Evolutionary conservation across 352 stramenopile genomes (phyloP), one percentile per base, ranked within the genome.

Genomic region (Phytophthora aleatoria): DNA sequence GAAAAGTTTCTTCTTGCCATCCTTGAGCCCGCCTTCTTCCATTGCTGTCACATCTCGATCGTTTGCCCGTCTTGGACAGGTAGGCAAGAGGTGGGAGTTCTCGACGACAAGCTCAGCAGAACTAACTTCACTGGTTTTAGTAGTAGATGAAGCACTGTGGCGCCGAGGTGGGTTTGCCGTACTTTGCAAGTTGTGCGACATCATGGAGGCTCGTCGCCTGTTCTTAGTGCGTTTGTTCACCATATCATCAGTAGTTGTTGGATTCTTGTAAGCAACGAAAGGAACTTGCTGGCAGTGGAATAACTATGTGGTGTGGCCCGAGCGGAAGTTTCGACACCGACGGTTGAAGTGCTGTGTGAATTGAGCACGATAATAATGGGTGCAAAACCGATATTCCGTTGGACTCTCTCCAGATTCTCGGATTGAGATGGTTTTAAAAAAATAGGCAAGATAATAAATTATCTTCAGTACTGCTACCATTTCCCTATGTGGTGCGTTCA

Each of bases 161-260:
- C 67, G 49, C 31, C 64, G 65, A 43, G 2, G 41, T 26, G 31
- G 45, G 5, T 49, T 48, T 31, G 13, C 24, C 28, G 15, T 2
- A 44, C 10, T 56, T 15, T 74, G 61, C 2, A 60, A 5, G 31
- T 58, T 68, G 28, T 16, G 47, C 0, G 50, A 20, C 13, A 59
- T 57, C 20, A 58, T 38, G 8, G 64, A 71, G 7, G 54, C 50
- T 30, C 55, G 62, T 16, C 54, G 55, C 33, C 61, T 63, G 41
- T 45, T 53, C 45, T 62, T 74, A 50, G 39, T 61, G n/a, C 64
- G 64, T 50, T 76, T 76, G 49, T 50, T 73, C 57, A 66, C 58
- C 58, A 76, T 76, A 12, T 54, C 54, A 59, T 62, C 16, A 50
- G 50, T n/a, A 12, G 33, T 3, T 41, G 11, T 36, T 36, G 31